Conservation (phyloP, 2,329 filamentous ascomycete genomes). For the Pleurostoma richardsiae region DNA sequence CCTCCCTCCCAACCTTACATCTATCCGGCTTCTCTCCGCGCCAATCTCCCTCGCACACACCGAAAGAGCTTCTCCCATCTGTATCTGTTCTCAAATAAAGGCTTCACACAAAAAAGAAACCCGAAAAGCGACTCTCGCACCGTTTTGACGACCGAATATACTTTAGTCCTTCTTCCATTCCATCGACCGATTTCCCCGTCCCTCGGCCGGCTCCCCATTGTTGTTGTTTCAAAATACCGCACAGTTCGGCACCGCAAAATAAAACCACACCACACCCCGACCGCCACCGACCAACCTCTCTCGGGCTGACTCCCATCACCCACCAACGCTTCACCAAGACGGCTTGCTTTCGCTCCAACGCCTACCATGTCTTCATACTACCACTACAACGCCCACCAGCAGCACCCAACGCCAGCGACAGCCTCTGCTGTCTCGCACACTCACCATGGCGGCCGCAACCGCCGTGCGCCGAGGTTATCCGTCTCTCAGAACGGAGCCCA, state of each 20-base stretch:
- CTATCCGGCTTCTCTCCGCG: background rate
- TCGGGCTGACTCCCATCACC: background rate
- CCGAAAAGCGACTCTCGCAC: too few relatives aligned
- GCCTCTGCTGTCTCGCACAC: slow-evolving; percentile 60
- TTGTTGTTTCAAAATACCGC: background rate
- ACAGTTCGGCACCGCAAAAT: background rate
- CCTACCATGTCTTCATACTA: slow-evolving; percentile 57
- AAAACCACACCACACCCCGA: background rate
- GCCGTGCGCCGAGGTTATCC: slow-evolving; percentile 75
- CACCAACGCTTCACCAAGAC: slow-evolving; percentile 45
- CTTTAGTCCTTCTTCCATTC: too few relatives aligned
- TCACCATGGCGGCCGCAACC: slow-evolving; percentile 80
- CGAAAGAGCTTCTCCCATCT: background rate
- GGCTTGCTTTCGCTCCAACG: background rate
- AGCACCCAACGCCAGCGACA: slow-evolving; percentile 49
- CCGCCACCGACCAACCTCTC: background rate
- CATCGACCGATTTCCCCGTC: too few relatives aligned
- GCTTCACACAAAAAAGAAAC: background rate
- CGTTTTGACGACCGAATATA: too few relatives aligned
- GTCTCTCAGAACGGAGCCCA: slow-evolving; percentile 72
- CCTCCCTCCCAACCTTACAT: background rate
- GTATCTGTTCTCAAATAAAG: background rate
- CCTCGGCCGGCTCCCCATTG: background rate
- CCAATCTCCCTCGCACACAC: background rate
- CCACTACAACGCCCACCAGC: slow-evolving; percentile 55